Conservation (phyloP, 2,329 filamentous ascomycete species). For the Nakataea oryzae region DNA sequence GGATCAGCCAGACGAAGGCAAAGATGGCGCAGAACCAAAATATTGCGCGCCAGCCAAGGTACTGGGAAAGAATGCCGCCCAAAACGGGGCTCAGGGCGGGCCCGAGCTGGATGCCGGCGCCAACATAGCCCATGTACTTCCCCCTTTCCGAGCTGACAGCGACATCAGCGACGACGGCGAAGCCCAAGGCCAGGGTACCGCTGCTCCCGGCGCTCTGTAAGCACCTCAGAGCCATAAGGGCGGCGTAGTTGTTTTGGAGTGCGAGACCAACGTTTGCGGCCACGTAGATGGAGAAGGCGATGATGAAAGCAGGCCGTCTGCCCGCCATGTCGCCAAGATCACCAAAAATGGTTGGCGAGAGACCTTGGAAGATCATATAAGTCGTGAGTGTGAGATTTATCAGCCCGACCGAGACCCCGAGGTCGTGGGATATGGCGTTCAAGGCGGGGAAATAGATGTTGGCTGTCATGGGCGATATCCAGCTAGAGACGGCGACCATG, state of each 20-base stretch:
- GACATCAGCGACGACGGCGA: constrained; percentile 63
- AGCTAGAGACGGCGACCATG: constrained; percentile 41
- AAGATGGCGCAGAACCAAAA: constrained; percentile 60
- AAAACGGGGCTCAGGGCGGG: constrained; percentile 48
- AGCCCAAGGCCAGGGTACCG: constrained; percentile 60
- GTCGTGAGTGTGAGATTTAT: constrained; percentile 45
- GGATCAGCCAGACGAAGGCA: constrained; percentile 36
- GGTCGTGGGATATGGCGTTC: constrained; percentile 23
- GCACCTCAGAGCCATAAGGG: constrained; percentile 49
- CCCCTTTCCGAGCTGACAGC: constrained; percentile 60
- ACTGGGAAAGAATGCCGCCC: constrained; percentile 53
- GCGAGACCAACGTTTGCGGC: constrained; percentile 49
- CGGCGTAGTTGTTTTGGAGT: constrained; percentile 44
- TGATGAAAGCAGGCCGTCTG: constrained; percentile 49
- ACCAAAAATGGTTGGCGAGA: constrained; percentile 50
- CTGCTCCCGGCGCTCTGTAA: constrained; percentile 55
- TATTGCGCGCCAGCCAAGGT: constrained; percentile 55
- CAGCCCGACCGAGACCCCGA: constrained; percentile 25
- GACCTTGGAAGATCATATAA: constrained; percentile 53
- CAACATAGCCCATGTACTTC: constrained; percentile 60
- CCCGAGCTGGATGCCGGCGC: constrained; percentile 44
- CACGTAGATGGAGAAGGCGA: constrained; percentile 46
- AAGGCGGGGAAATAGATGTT: constrained; percentile 44
- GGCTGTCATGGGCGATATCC: constrained; percentile 47
- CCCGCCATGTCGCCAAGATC: constrained; percentile 52